Base-by-base conservation (phyloP, 352 stramenopile species). In the Blastocystis sp. region DNA sequence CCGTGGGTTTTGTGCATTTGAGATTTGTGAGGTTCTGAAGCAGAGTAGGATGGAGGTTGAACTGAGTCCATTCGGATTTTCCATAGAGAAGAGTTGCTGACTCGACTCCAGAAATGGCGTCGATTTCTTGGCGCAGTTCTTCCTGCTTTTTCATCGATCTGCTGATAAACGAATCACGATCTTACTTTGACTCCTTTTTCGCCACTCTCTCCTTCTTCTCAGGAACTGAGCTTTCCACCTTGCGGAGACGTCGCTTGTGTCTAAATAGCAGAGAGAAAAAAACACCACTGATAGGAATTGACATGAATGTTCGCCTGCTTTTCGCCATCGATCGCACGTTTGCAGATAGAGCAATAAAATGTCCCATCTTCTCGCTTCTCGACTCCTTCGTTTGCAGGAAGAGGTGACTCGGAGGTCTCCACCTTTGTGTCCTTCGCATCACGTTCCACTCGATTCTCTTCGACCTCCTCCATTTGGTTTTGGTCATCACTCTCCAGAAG, bases 1-100 rank as follows among this genome's bases (percentile, higher is more conserved):
- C 91, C 13, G 94, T 96, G 26, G 94, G 94, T 39, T 56, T 50
- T 9, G 68, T 54, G 41, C 66, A 89, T 16, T 78, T 43, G 37
- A 79, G 34, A 9, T 26, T 8, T 20, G 20, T 16, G 16, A 89
- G 47, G 37, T 85, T 85, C 11, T 64, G n/a, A 37, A 66, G 20
- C 5, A 85, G 39, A 7, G 54, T 45, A 43, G 45, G 16, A 24
- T 85, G 73, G 20, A 85, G 56, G 55, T 64, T 34, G 26, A 85
- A 85, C 13, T 85, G n/a, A 1, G 26, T 54, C 73, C 73, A 85
- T 24, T 47, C 26, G 2, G 20, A 43, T 2, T 30, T 68, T 24
- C 73, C 73, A 45, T 85, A 85, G 4, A 85, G 56, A 18, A 85
- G 20, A 9, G 30, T 53, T 24, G 73, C 73, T 30, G n/a, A n/a